Conservation (phyloP, 768 basidiomycete species). For the Botryobasidium botryosum region DNA sequence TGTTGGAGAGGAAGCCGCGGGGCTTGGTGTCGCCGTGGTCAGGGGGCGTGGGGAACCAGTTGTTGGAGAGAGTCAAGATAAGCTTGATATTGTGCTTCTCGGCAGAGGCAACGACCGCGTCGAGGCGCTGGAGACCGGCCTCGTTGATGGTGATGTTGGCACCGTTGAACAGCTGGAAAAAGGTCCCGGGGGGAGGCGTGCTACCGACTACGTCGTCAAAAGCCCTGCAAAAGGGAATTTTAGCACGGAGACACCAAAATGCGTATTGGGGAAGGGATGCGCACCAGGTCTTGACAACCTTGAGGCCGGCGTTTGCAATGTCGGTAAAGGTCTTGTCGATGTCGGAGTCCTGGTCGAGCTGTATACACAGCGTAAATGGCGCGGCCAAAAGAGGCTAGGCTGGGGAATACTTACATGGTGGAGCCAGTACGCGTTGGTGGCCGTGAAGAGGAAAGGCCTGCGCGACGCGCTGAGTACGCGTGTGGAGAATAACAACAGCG, state of each 20-base stretch:
- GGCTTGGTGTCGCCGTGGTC: not conserved
- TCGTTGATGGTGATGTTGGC: conserved; percentile 7
- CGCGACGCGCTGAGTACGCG: too few relatives aligned
- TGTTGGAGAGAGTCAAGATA: conserved; percentile 8
- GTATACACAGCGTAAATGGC: not conserved
- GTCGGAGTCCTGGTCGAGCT: conserved; percentile 7
- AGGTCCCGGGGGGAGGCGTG: not conserved
- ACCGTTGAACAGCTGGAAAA: conserved; percentile 1
- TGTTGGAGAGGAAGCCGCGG: conserved; percentile 6
- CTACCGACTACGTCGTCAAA: conserved; percentile 5
- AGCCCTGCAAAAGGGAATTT: too few relatives aligned
- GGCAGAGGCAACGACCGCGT: conserved; percentile 6
- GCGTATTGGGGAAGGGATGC: too few relatives aligned
- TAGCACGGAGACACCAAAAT: too few relatives aligned
- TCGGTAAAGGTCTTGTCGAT: conserved; percentile 7
- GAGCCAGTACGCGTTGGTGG: conserved; percentile 10
- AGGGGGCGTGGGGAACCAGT: too few relatives aligned
- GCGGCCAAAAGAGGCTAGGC: not conserved
- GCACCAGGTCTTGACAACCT: conserved; percentile 9
- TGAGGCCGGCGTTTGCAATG: not conserved
- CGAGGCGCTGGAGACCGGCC: too few relatives aligned
- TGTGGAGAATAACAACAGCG: too few relatives aligned
- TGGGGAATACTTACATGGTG: conserved; percentile 2
- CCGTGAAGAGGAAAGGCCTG: conserved; percentile 4
- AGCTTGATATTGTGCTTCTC: conserved; percentile 4